Evolutionary conservation across 2,329 filamentous ascomycete genomes (phyloP), one percentile per base, ranked within the genome.

Genomic region (Massarina eburnea): DNA sequence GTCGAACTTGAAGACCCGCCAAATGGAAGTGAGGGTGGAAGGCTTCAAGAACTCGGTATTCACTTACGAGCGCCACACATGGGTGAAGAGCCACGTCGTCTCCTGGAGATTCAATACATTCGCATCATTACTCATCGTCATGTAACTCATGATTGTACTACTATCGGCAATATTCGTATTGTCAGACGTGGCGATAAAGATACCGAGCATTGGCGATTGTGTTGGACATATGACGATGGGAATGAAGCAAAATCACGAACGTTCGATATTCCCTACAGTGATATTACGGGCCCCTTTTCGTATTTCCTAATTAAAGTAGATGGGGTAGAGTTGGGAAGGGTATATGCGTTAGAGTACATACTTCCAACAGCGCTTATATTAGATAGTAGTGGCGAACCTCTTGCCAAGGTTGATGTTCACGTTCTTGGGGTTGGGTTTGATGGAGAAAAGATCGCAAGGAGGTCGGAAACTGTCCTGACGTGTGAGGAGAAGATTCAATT

Each of bases 221-320:
- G 41, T 27, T 71, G 65, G 67, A 41, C 34, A 12, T 61, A 43
- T 22, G 26, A 22, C 14, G 37, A 34, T 17, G 17, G 33, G 15
- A 35, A 20, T 9, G 17, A 34, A 4, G 15, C 8, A 18, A 19
- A 32, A 8, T 26, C 4, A 2, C 41, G 10, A 19, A 9, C 39
- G 1, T 4, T 34, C 3, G 52, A 46, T 1, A 30, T 67, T 8
- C 67, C 66, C 2, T 61, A 55, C 39, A 72, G 68, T 27, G n/a
- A 45, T 1, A 35, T 63, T 2, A 73, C 68, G 3, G 70, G 70
- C 0, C 54, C 66, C 1, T 68, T 69, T 37, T 55, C 67, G 1
- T 53, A 70, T 34, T 72, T 72, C 32, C 2, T 26, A 1, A 45
- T 73, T 8, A 7, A 38, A 1, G 32, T 67, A 10, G 48, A 62